These are phyloP conservation scores for Metschnikowia similis DNA, from an alignment of 805 yeast species.

Conservation along the genomic window DNA sequence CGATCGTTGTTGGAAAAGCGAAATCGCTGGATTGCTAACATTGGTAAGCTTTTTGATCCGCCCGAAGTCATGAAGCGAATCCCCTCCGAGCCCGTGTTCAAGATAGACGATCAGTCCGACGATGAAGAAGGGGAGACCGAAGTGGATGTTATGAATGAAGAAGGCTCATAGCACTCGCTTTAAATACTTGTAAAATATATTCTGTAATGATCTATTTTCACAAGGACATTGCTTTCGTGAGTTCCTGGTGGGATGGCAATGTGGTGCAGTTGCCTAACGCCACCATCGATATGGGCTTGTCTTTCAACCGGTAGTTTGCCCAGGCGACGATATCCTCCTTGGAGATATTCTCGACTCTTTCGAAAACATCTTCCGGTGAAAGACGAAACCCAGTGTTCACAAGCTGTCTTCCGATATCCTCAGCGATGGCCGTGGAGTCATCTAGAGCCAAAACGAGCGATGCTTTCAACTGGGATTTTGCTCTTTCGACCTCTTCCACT, in stretches of 20 bases:
- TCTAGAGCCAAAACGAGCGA: slow-evolving; percentile 84
- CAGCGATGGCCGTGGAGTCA: slow-evolving; percentile 94
- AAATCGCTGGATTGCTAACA: slow-evolving; percentile 79
- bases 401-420: slow-evolving; percentile 95
- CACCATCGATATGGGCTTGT: slow-evolving; percentile 84
- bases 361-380: slow-evolving; percentile 69
- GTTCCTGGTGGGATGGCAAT: slow-evolving; percentile 63
- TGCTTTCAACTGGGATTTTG: slow-evolving; percentile 93
- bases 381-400: slow-evolving; percentile 86
- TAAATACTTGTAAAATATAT: not conserved
- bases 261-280: slow-evolving; percentile 79
- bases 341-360: slow-evolving; percentile 71
- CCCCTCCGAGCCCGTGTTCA: slow-evolving; percentile 61
- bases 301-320: slow-evolving; percentile 77
- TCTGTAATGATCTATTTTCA: slow-evolving; percentile 4
- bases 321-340: slow-evolving; percentile 77
- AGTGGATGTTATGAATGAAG: slow-evolving; percentile 20
- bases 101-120: slow-evolving; percentile 28
- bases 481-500: slow-evolving; percentile 85
- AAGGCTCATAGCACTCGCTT: slow-evolving; percentile 7
- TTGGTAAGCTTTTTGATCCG: slow-evolving; percentile 78
- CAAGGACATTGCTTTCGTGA: slow-evolving; percentile 38
- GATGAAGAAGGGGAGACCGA: slow-evolving; percentile 32
- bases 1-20: slow-evolving; percentile 82
- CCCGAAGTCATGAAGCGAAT: slow-evolving; percentile 69